A percentile compares a stretch with the other conserved stretches of the same genome.
These are phyloP conservation scores for Hortiboletus flavorubellus DNA, from an alignment of 768 basidiomycete species.

Conservation along the genomic window DNA sequence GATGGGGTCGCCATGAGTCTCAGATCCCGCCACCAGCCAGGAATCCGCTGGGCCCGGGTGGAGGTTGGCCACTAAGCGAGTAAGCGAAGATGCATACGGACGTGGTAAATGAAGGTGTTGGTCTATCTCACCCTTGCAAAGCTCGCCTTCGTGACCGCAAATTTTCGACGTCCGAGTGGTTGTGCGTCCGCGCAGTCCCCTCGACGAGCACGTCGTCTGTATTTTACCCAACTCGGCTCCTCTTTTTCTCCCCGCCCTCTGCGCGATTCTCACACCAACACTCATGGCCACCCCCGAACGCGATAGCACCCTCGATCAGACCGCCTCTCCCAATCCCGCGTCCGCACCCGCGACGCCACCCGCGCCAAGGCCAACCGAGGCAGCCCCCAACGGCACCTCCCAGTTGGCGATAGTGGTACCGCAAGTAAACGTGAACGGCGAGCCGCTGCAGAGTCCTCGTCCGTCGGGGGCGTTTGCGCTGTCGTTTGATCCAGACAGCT, in stretches of 20 bases:
- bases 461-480: conserved; percentile 25
- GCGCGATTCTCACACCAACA: conserved; percentile 10
- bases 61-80: conserved; percentile 6
- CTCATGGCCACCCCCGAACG: conserved; percentile 24
- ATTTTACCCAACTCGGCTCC: conserved; percentile 15
- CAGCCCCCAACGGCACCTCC: conserved; percentile 12
- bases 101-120: conserved; percentile 20
- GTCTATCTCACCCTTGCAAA: conserved; percentile 21
- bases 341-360: neutral
- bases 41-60: neutral
- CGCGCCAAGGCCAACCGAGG: conserved; percentile 4
- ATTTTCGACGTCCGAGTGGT: conserved; percentile 22
- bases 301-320: conserved; percentile 28
- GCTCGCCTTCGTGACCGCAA: conserved; percentile 20
- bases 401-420: conserved; percentile 25
- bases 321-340: conserved; percentile 4
- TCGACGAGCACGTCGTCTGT: conserved; percentile 15
- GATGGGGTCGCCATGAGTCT: neutral
- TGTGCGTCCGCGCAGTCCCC: conserved; percentile 5
- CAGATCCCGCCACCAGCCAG: neutral
- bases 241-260: neutral
- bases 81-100: conserved; percentile 13
- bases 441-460: conserved; percentile 31
- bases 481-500: conserved; percentile 34
- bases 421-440: conserved; percentile 35